Base-by-base conservation (phyloP, 257 asterid species). In the Fraxinus pennsylvanica region DNA sequence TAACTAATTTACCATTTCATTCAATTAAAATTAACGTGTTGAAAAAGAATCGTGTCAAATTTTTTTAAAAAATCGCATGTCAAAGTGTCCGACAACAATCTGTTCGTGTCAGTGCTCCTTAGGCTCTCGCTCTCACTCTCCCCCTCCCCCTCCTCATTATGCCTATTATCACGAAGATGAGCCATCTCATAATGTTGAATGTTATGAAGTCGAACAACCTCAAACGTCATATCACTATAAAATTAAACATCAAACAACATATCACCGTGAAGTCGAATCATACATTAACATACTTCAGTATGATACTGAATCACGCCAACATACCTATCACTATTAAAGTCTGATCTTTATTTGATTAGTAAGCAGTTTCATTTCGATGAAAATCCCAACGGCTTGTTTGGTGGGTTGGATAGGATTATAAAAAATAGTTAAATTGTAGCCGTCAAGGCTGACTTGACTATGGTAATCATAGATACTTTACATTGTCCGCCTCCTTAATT, bases 191-290 rank as follows among this genome's bases (percentile, higher is more conserved):
- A 75, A 77, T 0, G 83, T 88, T 72, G 83, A 88, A 71, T 90
- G 78, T 86, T 85, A 88, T 25, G 93, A 94, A 80, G 79, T 82
- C 22, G 90, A 81, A 45, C 81, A 82, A 13, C 81, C 89, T 47
- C 86, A 80, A 7, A 71, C 84, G 33, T 57, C 73, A 15, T 84
- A 82, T 68, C 88, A 36, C 39, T 36, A 36, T 36, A 8, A 36
- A 36, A 36, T 36, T 6, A 6, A 36, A 36, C 7, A 5, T 5
- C 7, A 36, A 36, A 6, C 39, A 6, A 6, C 7, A 5, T 36
- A 0, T 36, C 9, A 84, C 87, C 84, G 88, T 25, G 92, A 84
- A 72, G 52, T 76, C 73, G 87, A 88, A 71, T 76, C 88, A 1
- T 29, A 71, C 6, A 27, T 36, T 33, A 57, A 59, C 45, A 30